Evolutionary conservation across 148 eudicot genomes (phyloP).

Genomic region (Bassia scoparia): DNA sequence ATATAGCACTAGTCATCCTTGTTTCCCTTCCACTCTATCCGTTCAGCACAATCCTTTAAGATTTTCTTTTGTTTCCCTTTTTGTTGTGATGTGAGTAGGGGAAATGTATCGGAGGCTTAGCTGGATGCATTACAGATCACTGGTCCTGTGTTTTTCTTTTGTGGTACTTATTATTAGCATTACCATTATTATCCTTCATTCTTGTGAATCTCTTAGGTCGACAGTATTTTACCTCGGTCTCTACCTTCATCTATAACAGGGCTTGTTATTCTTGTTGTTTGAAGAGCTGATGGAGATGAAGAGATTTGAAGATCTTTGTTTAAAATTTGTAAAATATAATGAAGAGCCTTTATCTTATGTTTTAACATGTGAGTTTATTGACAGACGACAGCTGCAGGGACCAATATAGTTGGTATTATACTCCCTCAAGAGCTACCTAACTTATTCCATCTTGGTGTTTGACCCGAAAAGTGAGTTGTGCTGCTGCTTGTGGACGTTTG

Average conservation of each 20-base stretch:
- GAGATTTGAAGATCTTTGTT: slow-evolving; percentile 50
- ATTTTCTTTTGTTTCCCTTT: no score
- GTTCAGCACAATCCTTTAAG: no score
- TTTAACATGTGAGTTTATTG: slow-evolving; percentile 14
- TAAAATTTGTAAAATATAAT: slow-evolving; percentile 8
- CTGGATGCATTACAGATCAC: neutral
- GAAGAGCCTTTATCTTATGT: neutral
- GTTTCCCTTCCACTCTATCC: neutral
- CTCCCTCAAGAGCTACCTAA: slow-evolving; percentile 97
- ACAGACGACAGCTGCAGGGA: slow-evolving; percentile 94
- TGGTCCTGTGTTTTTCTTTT: neutral
- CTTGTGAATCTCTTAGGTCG: slow-evolving; percentile 51
- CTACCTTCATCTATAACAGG: slow-evolving; percentile 67
- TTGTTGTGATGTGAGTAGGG: no score
- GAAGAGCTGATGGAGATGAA: slow-evolving; percentile 94
- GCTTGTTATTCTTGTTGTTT: slow-evolving; percentile 85
- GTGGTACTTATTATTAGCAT: neutral
- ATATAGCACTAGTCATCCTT: no score
- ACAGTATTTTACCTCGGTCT: slow-evolving; percentile 69
- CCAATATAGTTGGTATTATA: slow-evolving; percentile 68
- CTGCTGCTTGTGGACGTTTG: slow-evolving; percentile 81
- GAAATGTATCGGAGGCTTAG: no score
- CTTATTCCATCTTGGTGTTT: slow-evolving; percentile 96
- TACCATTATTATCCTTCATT: neutral
- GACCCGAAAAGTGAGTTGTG: slow-evolving; percentile 80